These are phyloP conservation scores for Heritiera littoralis DNA, from an alignment of 345 rosid species.

Conservation along the genomic window DNA sequence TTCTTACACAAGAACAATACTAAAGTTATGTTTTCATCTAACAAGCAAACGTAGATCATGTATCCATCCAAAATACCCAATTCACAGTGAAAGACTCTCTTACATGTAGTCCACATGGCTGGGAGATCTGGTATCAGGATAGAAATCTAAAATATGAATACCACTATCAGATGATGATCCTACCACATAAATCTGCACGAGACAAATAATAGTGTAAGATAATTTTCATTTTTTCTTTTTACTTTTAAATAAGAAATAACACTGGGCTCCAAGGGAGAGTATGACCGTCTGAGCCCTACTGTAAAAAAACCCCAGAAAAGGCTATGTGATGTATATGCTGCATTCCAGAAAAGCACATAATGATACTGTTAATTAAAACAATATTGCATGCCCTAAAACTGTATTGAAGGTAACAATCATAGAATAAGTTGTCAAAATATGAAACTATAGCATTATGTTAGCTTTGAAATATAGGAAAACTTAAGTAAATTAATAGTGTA, in stretches of 20 bases:
- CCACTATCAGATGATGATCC: constrained; percentile 75
- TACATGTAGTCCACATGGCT: constrained; percentile 87
- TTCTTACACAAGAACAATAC: not conserved
- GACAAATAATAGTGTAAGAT: not conserved
- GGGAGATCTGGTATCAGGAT: constrained; percentile 73
- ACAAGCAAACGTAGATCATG: not conserved
- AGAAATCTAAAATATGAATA: constrained; percentile 88
- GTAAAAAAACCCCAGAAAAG: not conserved
- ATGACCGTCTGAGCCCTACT: not conserved
- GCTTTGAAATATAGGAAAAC: no score
- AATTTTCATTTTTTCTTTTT: not conserved
- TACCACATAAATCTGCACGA: constrained; percentile 69
- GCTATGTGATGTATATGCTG: not conserved
- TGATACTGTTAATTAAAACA: not conserved
- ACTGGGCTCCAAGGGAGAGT: constrained; percentile 3
- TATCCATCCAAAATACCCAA: not conserved
- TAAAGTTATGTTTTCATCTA: not conserved
- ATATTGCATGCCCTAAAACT: not conserved
- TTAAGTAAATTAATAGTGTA: no score
- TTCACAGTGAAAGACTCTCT: constrained; percentile 19
- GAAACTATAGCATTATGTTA: not conserved
- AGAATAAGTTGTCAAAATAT: not conserved
- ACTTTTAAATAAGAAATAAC: not conserved
- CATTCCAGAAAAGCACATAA: not conserved
- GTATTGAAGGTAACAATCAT: not conserved